These are phyloP conservation scores for Sphagnurus paluster DNA, from an alignment of 1,284 basidiomycete genomes.

Conservation along the genomic window DNA sequence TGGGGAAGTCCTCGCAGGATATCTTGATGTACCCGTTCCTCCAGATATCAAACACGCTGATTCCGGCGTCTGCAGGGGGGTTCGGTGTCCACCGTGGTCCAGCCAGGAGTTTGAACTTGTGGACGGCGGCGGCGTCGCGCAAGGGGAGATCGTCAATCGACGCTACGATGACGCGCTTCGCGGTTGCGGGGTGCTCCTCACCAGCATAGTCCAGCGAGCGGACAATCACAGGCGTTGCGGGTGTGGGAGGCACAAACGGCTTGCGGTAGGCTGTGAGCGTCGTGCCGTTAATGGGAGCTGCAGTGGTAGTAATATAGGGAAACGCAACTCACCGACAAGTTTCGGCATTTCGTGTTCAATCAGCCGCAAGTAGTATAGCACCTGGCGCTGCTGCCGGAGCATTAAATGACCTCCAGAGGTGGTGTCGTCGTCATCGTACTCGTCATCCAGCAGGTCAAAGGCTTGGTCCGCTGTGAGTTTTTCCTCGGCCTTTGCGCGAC, in stretches of 20 bases:
- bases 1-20: conserved; percentile 79
- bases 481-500: conserved; percentile 38
- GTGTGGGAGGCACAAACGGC: conserved; percentile 67
- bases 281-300: conserved; percentile 11
- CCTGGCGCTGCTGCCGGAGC: conserved; percentile 68
- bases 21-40: conserved; percentile 84
- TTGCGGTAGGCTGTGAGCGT: conserved; percentile 81
- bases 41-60: conserved; percentile 43
- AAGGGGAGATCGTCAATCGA: conserved; percentile 75
- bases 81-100: conserved; percentile 80
- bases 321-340: conserved; percentile 64
- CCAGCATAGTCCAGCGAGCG: conserved; percentile 78
- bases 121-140: conserved; percentile 56
- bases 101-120: conserved; percentile 81
- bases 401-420: conserved; percentile 67
- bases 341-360: conserved; percentile 85
- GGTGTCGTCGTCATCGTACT: conserved; percentile 59
- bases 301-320: not conserved
- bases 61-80: conserved; percentile 67
- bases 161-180: conserved; percentile 72
- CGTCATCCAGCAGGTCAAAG: conserved; percentile 38
- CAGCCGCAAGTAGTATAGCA: conserved; percentile 73
- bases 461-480: conserved; percentile 35
- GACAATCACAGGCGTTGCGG: conserved; percentile 61
- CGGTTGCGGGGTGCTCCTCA: conserved; percentile 66